A percentile compares a stretch with the other conserved stretches of the same genome.
Conservation (phyloP, 2,329 filamentous ascomycete species). For the Beauveria asiatica region DNA sequence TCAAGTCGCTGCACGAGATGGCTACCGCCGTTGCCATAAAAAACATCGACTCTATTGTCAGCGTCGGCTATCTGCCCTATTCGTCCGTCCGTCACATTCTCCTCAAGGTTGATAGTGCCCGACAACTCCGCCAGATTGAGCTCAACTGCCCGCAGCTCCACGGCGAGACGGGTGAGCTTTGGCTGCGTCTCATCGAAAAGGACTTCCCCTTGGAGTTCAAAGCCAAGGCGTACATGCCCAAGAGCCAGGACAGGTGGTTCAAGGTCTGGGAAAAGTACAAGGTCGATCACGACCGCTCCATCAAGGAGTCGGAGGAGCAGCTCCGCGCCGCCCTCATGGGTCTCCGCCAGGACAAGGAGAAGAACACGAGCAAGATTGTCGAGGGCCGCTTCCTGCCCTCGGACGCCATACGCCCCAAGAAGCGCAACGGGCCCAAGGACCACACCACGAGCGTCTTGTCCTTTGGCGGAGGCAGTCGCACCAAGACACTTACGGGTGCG, state of each 20-base stretch:
- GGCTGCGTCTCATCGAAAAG: slow-evolving; percentile 68
- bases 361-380: slow-evolving; percentile 50
- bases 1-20: slow-evolving; percentile 43
- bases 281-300: slow-evolving; percentile 46
- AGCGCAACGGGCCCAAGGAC: slow-evolving; percentile 21
- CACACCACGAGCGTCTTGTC: slow-evolving; percentile 26
- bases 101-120: slow-evolving; percentile 59
- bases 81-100: slow-evolving; percentile 57
- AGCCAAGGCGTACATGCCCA: slow-evolving; percentile 54
- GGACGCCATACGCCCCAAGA: slow-evolving; percentile 20
- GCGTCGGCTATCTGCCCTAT: slow-evolving; percentile 66
- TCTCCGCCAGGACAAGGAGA: slow-evolving; percentile 48
- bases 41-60: slow-evolving; percentile 49
- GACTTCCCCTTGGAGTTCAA: slow-evolving; percentile 62
- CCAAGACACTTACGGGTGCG: slow-evolving; percentile 42
- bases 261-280: slow-evolving; percentile 67
- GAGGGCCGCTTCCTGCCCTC: slow-evolving; percentile 39
- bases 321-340: slow-evolving; percentile 50
- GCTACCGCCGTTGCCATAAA: slow-evolving; percentile 43
- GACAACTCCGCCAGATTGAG: slow-evolving; percentile 70
- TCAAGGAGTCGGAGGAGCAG: slow-evolving; percentile 50
- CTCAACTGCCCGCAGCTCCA: slow-evolving; percentile 66
- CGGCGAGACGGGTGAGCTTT: slow-evolving; percentile 62
- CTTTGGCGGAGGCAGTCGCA: slow-evolving; percentile 41
- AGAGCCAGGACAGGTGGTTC: slow-evolving; percentile 64